Conservation (phyloP, 345 rosid species). For the Gossypium rotundifolium region DNA sequence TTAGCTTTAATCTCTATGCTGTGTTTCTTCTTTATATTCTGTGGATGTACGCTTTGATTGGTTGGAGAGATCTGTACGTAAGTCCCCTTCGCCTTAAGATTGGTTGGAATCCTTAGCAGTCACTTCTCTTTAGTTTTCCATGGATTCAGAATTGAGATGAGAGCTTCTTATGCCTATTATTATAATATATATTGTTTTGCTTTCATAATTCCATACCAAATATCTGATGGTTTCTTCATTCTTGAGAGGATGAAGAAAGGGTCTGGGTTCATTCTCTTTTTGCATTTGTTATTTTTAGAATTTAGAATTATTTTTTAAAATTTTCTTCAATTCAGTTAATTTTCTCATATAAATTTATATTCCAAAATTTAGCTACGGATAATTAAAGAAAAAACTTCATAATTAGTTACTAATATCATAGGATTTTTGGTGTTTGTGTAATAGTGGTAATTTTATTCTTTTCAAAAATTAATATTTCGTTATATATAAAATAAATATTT, state of each 20-base stretch:
- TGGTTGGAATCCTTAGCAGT: neutral
- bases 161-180: neutral
- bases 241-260: neutral
- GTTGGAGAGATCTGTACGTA: neutral
- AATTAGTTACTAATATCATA: too few relatives aligned
- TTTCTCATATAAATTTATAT: too few relatives aligned
- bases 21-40: conserved; percentile 70
- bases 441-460: too few relatives aligned
- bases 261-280: neutral
- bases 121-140: too few relatives aligned
- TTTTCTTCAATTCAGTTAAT: too few relatives aligned
- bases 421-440: too few relatives aligned
- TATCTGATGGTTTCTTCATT: neutral
- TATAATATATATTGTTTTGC: neutral
- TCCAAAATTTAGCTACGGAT: too few relatives aligned
- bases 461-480: too few relatives aligned
- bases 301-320: too few relatives aligned
- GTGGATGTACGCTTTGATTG: conserved; percentile 74
- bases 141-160: neutral
- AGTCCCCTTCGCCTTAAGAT: neutral
- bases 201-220: neutral
- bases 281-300: too few relatives aligned
- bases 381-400: too few relatives aligned
- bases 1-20: conserved; percentile 60
- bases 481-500: too few relatives aligned